A percentile compares a stretch with the other conserved stretches of the same genome.
These are phyloP conservation scores for Hypoxylon cercidicola DNA, from an alignment of 495 filamentous ascomycete species.

Conservation along the genomic window DNA sequence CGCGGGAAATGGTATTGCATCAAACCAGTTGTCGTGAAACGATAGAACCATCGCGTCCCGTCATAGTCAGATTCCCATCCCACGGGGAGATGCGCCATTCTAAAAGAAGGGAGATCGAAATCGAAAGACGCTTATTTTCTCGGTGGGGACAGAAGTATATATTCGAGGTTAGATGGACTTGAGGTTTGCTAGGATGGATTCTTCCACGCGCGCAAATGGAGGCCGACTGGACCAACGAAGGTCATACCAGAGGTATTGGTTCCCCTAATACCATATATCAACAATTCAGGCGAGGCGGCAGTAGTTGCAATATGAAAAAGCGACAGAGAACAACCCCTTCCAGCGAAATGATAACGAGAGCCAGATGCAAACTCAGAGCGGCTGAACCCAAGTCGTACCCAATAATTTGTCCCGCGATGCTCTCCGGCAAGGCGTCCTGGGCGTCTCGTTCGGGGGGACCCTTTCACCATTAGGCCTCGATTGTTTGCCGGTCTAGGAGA, in stretches of 20 bases:
- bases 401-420: slow-evolving; percentile 16
- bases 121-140: background rate
- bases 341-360: slow-evolving; percentile 5
- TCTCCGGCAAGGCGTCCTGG: slow-evolving; percentile 1
- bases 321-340: slow-evolving; percentile 2
- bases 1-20: slow-evolving; percentile 61
- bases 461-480: slow-evolving; percentile 21
- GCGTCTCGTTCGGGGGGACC: slow-evolving; percentile 8
- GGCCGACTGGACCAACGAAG: too few relatives aligned
- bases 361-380: slow-evolving; percentile 19
- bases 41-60: slow-evolving; percentile 59
- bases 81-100: slow-evolving; percentile 54
- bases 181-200: too few relatives aligned
- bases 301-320: background rate
- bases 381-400: slow-evolving; percentile 20
- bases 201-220: too few relatives aligned
- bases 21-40: slow-evolving; percentile 57
- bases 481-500: slow-evolving; percentile 11
- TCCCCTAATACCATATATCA: too few relatives aligned
- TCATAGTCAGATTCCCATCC: slow-evolving; percentile 63
- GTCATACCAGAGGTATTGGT: too few relatives aligned
- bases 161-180: too few relatives aligned
- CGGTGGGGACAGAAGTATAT: background rate
- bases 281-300: too few relatives aligned
- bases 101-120: background rate